These are phyloP conservation scores for Bacterosira constricta DNA, from an alignment of 108 stramenopile species.

Conservation along the genomic window DNA sequence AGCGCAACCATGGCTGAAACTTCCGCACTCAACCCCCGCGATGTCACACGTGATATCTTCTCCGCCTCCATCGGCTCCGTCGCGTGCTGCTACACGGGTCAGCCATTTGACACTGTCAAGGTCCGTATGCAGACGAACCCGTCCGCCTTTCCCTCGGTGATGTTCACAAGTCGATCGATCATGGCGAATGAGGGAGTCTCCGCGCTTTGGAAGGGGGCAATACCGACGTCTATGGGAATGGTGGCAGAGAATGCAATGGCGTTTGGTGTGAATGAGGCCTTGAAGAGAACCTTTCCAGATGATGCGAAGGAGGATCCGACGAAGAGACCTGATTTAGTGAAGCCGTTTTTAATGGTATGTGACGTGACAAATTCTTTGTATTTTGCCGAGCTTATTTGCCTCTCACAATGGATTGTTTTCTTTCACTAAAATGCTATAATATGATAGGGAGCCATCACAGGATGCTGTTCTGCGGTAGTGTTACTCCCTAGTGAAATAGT, in stretches of 20 bases:
- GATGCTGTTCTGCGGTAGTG: constrained; percentile 80
- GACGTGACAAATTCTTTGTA: neutral
- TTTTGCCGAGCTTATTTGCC: neutral
- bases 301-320: constrained; percentile 38
- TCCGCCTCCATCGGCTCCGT: constrained; percentile 84
- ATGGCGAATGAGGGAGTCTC: constrained; percentile 63
- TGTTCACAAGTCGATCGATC: constrained; percentile 51
- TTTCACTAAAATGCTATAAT: neutral
- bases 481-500: constrained; percentile 85
- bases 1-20: neutral
- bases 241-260: constrained; percentile 89
- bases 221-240: constrained; percentile 90
- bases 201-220: constrained; percentile 85
- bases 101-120: constrained; percentile 91
- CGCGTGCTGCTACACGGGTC: constrained; percentile 77
- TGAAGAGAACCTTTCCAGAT: constrained; percentile 87
- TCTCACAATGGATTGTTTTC: neutral
- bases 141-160: constrained; percentile 46
- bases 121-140: constrained; percentile 87
- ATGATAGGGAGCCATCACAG: constrained; percentile 74
- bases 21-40: constrained; percentile 56
- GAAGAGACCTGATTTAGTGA: constrained; percentile 65
- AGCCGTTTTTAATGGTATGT: constrained; percentile 77
- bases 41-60: constrained; percentile 81
- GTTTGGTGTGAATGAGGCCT: constrained; percentile 88